A percentile compares a stretch with the other conserved stretches of the same genome.
Evolutionary conservation across 148 eudicot species (phyloP).

Genomic region (Fagopyrum esculentum): DNA sequence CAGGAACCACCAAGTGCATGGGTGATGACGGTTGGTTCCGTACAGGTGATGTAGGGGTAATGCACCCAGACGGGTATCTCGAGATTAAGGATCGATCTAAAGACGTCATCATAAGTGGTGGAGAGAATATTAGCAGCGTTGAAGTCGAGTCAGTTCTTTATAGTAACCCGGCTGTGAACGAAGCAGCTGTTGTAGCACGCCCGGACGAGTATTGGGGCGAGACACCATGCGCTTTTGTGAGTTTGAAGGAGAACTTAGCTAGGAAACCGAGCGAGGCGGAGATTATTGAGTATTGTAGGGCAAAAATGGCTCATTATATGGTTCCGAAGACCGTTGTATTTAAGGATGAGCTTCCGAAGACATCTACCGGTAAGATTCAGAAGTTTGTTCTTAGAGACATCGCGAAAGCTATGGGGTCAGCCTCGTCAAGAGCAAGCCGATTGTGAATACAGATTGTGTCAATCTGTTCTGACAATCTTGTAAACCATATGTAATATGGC

Average conservation of each 20-base stretch:
- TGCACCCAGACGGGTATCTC: conserved; percentile 23
- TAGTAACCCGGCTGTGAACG: conserved; percentile 12
- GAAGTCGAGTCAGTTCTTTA: conserved; percentile 28
- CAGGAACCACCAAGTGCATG: conserved; percentile 15
- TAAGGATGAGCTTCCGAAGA: conserved; percentile 22
- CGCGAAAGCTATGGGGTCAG: conserved; percentile 8
- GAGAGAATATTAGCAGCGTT: conserved; percentile 27
- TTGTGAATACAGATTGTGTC: neutral
- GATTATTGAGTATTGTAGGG: conserved; percentile 20
- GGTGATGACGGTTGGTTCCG: conserved; percentile 20
- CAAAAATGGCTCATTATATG: conserved; percentile 22
- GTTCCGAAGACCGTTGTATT: conserved; percentile 22
- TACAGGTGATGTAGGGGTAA: conserved; percentile 22
- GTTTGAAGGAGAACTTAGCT: conserved; percentile 3
- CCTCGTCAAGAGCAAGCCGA: neutral
- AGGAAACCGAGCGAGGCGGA: conserved; percentile 15
- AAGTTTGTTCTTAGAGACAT: conserved; percentile 19
- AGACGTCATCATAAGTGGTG: conserved; percentile 29
- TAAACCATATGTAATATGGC: too few species aligned
- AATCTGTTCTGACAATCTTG: neutral
- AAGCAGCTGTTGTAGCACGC: conserved; percentile 27
- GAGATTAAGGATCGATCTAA: conserved; percentile 24
- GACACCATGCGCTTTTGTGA: conserved; percentile 24
- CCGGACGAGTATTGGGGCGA: conserved; percentile 28
- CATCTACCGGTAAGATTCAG: conserved; percentile 22